Conservation (phyloP, 257 asterid genomes). For the Solanum sejunctum region DNA sequence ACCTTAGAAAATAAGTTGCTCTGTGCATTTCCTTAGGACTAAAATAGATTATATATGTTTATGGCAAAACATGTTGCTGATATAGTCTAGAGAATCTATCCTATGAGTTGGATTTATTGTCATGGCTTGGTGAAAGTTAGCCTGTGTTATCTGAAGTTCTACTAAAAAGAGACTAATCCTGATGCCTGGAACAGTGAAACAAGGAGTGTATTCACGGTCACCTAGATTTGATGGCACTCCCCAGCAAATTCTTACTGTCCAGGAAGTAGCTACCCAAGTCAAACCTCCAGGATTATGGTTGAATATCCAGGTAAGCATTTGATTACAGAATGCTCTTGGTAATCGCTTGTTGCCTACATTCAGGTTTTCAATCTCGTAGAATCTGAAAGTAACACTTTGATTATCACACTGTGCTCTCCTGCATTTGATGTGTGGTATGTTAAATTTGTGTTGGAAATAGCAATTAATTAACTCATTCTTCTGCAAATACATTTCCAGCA, state of each 20-base stretch:
- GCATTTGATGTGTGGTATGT: background rate
- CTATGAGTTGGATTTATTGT: background rate
- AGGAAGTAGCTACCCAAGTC: constrained; percentile 16
- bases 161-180: background rate
- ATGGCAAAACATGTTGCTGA: background rate
- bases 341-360: background rate
- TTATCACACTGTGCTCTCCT: background rate
- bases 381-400: background rate
- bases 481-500: constrained; percentile 32
- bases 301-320: constrained; percentile 44
- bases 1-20: background rate
- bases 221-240: constrained; percentile 25
- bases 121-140: background rate
- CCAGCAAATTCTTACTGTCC: constrained; percentile 29
- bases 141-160: background rate
- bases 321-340: background rate
- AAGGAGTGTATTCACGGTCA: constrained; percentile 36
- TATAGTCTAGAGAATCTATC: background rate
- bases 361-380: background rate
- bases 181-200: constrained; percentile 37
- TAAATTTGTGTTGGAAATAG: too few species aligned
- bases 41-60: background rate
- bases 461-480: background rate
- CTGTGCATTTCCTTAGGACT: background rate
- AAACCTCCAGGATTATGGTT: constrained; percentile 47